Percentiles rank a stretch among this genome's conserved stretches.
These are phyloP conservation scores for Letharia lupina DNA, from an alignment of 495 filamentous ascomycete species.

Conservation along the genomic window DNA sequence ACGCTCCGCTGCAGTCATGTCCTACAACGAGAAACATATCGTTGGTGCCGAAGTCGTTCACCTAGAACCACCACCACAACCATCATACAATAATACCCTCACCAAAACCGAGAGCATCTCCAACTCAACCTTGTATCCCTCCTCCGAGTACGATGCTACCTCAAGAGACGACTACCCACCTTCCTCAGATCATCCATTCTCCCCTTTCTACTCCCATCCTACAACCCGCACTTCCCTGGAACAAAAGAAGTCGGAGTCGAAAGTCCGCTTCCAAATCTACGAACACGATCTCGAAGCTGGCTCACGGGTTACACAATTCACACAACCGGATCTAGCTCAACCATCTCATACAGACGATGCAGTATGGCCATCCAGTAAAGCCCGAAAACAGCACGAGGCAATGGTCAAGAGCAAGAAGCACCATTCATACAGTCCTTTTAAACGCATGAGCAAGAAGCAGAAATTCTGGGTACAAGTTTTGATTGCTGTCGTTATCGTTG, in stretches of 20 bases:
- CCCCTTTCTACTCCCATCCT: conserved; percentile 23
- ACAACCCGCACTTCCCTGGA: conserved; percentile 25
- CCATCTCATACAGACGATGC: conserved; percentile 9
- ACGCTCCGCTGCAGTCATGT: background rate
- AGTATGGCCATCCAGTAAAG: conserved; percentile 12
- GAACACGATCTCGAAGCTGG: conserved; percentile 15
- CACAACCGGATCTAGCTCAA: background rate
- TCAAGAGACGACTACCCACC: conserved; percentile 12
- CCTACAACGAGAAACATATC: conserved; percentile 10
- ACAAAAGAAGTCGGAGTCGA: conserved; percentile 22
- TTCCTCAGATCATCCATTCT: conserved; percentile 19
- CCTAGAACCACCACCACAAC: conserved; percentile 3
- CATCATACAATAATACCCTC: background rate
- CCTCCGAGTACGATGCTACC: conserved; percentile 5
- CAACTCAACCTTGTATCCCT: conserved; percentile 11
- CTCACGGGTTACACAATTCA: conserved; percentile 8
- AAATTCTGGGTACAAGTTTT: conserved; percentile 43
- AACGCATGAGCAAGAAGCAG: conserved; percentile 41
- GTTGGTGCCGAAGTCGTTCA: conserved; percentile 14
- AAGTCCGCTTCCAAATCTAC: conserved; percentile 18
- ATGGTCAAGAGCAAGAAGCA: background rate
- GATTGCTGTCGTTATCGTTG: conserved; percentile 50
- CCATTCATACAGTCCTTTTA: conserved; percentile 35
- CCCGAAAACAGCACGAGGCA: conserved; percentile 10
- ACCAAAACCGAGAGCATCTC: conserved; percentile 13